Conservation (phyloP, 2,329 filamentous ascomycete genomes). For the Teratosphaeria destructans region DNA sequence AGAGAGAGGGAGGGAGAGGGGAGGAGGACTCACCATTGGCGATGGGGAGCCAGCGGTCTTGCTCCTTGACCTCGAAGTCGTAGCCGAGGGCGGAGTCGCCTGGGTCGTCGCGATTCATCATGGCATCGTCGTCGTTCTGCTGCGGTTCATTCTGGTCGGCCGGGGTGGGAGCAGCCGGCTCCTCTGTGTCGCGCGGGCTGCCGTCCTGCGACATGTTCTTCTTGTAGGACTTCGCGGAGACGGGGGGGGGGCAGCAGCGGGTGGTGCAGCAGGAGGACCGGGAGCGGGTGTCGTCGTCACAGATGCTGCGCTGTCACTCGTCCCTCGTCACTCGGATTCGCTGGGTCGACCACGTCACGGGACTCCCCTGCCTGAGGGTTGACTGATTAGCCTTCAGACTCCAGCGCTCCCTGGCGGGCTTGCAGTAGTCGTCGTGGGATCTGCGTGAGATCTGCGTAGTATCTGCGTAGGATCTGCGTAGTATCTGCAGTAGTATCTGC, state of each 20-base stretch:
- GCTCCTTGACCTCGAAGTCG: conserved; percentile 99
- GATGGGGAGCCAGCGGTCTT: conserved; percentile 98
- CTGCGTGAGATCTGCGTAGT: too few species aligned
- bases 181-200: conserved; percentile 62
- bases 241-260: conserved; percentile 1
- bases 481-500: neutral
- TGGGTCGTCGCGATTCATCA: conserved; percentile 33
- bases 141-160: conserved; percentile 70
- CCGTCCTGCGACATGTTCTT: conserved; percentile 74
- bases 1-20: conserved; percentile 34
- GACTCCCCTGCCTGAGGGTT: conserved; percentile 2
- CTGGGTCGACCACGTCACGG: conserved; percentile 22
- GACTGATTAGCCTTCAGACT: conserved; percentile 1
- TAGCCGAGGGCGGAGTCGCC: conserved; percentile 74
- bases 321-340: conserved; percentile 6
- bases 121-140: conserved; percentile 45
- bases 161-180: conserved; percentile 62
- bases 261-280: neutral
- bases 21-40: conserved; percentile 76
- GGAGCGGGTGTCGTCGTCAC: neutral
- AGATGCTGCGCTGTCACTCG: conserved; percentile 12
- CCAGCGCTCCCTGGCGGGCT: too few species aligned
- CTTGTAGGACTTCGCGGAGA: conserved; percentile 25
- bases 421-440: too few species aligned
- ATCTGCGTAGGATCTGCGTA: too few species aligned